Conservation (phyloP, 495 filamentous ascomycete genomes). For the Trichoderma orchidacearum region DNA sequence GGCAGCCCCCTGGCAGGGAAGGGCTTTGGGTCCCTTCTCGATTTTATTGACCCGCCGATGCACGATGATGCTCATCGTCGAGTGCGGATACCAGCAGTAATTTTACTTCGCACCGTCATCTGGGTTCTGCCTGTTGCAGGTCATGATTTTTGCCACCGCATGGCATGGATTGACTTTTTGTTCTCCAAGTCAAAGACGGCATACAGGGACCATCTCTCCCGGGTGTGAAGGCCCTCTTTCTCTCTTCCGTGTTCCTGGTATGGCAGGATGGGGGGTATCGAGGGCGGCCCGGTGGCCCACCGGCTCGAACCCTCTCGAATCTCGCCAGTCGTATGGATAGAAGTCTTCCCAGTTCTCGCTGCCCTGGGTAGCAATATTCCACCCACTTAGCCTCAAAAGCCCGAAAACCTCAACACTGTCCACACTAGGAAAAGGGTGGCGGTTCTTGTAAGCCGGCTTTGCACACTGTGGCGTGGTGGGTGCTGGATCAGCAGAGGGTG, state of each 20-base stretch:
- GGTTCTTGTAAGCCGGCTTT: neutral
- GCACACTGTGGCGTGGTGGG: neutral
- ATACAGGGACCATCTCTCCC: no score
- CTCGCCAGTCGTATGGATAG: neutral
- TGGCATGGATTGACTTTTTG: no score
- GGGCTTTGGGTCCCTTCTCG: neutral
- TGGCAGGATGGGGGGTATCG: no score
- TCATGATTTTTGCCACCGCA: neutral
- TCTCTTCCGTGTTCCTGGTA: no score
- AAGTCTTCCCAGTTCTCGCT: neutral
- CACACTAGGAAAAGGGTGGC: neutral
- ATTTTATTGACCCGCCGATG: neutral
- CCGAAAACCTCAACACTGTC: neutral
- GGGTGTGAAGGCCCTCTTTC: no score
- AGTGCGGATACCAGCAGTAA: no score
- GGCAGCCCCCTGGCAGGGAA: neutral
- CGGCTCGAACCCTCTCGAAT: neutral
- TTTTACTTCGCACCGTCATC: neutral
- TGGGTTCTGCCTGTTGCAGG: neutral
- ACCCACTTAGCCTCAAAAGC: neutral
- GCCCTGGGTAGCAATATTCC: neutral
- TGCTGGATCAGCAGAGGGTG: neutral
- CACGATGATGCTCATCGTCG: neutral
- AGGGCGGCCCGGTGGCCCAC: neutral
- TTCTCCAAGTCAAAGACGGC: no score